These are phyloP conservation scores for Saccharomyces hybrid DNA, from an alignment of 1,139 yeast species.

Conservation along the genomic window DNA sequence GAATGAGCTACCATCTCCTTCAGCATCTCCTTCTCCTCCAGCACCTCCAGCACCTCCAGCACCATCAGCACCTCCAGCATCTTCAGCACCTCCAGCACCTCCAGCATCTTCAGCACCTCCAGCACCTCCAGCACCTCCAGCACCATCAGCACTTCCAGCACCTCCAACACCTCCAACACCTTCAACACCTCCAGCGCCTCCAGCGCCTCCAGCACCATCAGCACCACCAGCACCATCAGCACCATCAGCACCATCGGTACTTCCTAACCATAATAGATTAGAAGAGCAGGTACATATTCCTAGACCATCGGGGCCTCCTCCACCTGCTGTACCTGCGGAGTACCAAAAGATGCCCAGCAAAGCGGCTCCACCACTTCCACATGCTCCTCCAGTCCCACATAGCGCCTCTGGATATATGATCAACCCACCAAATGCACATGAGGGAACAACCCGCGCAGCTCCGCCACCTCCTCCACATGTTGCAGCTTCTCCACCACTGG, in stretches of 20 bases:
- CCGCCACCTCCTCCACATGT: neutral
- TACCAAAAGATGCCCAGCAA: neutral
- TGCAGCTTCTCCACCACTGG: neutral
- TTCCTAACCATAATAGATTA: neutral
- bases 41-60: slow-evolving; percentile 18
- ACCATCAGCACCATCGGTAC: neutral
- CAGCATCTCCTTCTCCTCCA: slow-evolving; percentile 9
- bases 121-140: neutral
- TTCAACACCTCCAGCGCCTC: slow-evolving; percentile 12
- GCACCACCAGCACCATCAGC: slow-evolving; percentile 7
- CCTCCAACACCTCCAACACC: slow-evolving; percentile 9
- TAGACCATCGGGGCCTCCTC: neutral
- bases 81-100: slow-evolving; percentile 19
- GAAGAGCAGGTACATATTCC: neutral
- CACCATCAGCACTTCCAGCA: slow-evolving; percentile 13
- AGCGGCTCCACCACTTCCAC: neutral
- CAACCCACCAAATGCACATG: neutral
- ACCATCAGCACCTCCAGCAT: slow-evolving; percentile 20
- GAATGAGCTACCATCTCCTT: slow-evolving; percentile 4
- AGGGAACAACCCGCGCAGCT: neutral
- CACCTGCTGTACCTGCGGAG: neutral
- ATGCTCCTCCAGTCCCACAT: slow-evolving; percentile 5
- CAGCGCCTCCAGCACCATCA: slow-evolving; percentile 1
- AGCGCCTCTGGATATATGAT: neutral
- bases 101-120: slow-evolving; percentile 13